These are phyloP conservation scores for Acorus gramineus DNA, from an alignment of 106 monocot species.

Conservation along the genomic window DNA sequence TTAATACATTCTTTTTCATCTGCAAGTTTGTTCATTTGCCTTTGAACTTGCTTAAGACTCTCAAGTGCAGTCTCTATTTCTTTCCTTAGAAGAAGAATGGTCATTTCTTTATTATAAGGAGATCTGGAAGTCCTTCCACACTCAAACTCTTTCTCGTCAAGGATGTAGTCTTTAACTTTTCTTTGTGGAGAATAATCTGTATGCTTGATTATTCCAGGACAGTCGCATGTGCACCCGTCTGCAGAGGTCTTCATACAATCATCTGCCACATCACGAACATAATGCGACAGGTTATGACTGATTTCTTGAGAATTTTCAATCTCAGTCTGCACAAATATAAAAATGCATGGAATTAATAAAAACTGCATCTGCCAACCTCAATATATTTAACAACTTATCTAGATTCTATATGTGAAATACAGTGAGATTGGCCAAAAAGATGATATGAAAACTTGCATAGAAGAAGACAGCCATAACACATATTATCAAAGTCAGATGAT, in stretches of 20 bases:
- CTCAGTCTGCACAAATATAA: slow-evolving; percentile 11
- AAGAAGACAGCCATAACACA: too few relatives aligned
- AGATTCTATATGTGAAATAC: too few relatives aligned
- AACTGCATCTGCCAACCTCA: too few relatives aligned
- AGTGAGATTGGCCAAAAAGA: too few relatives aligned
- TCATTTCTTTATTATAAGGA: slow-evolving; percentile 16
- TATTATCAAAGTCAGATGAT: too few relatives aligned
- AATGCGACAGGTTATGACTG: background rate
- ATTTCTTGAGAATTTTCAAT: slow-evolving; percentile 11
- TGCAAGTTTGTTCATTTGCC: slow-evolving; percentile 37
- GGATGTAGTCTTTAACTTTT: background rate
- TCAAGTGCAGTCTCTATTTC: slow-evolving; percentile 46
- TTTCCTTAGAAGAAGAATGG: slow-evolving; percentile 29
- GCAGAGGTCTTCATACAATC: background rate
- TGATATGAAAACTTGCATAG: too few relatives aligned
- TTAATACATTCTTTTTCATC: slow-evolving; percentile 35
- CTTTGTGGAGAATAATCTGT: background rate
- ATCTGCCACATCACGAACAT: slow-evolving; percentile 1
- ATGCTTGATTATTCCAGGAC: background rate
- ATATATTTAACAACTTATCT: too few relatives aligned
- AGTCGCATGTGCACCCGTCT: too few relatives aligned
- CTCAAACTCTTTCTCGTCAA: background rate
- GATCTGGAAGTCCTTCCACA: background rate
- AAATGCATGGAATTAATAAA: too few relatives aligned
- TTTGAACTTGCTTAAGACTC: slow-evolving; percentile 30